Base-by-base conservation (phyloP, 305 asterid species). In the Fraxinus xanthoxyloides region DNA sequence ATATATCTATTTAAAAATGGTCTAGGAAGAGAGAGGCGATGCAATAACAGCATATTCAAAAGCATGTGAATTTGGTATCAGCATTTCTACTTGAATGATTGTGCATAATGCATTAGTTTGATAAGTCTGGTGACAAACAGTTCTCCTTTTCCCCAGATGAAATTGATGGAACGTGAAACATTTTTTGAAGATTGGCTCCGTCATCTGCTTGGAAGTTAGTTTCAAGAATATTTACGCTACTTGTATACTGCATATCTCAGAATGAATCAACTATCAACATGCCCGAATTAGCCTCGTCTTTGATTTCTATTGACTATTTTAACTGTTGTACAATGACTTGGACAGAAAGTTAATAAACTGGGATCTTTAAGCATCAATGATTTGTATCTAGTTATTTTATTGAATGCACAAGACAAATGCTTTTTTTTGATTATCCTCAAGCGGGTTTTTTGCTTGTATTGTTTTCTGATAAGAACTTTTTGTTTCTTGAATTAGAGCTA, bases 61-160 rank as follows among this genome's bases (percentile, higher is more conserved):
- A 38, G 84, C 78, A 67, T 72, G 77, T 81, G 81, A 75, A 69
- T 83, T 8, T 85, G 72, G 80, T 79, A 81, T 65, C 48, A 36
- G 73, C 82, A 26, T 51, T 81, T 83, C 75, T 84, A 78, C 75
- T 84, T 82, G 12, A 80, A 77, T 76, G 82, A 83, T 83, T 84
- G 69, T 59, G 32, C 32, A 61, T 8, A 2, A 81, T 85, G 86
- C 80, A 74, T 85, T 86, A 85, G 85, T 83, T 86, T 89, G 84
- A 88, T 82, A 72, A 84, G 78, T 79, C 79, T 90, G 86, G 95
- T 92, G 90, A 93, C 91, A 70, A 23, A 72, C 40, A 87, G 88
- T 89, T 91, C 85, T 92, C 94, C 87, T 92, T 93, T 91, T 90
- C 94, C 95, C 95, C 98, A 93, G 98, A 95, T 95, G 94, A 90